Conservation (phyloP, 2,329 filamentous ascomycete genomes). For the Calycina marina region DNA sequence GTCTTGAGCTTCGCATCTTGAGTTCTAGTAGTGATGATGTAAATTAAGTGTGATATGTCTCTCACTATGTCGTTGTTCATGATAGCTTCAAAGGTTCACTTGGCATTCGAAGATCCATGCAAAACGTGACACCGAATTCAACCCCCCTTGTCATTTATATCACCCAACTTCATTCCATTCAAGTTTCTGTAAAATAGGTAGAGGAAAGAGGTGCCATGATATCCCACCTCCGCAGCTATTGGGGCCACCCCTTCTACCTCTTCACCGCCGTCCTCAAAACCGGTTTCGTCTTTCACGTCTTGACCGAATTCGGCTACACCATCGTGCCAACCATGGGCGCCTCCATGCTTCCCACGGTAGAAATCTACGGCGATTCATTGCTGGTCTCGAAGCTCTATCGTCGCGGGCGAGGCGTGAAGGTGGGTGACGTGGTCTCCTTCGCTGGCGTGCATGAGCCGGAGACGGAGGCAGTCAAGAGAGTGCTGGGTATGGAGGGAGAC, state of each 20-base stretch:
- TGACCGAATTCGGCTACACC: conserved; percentile 45
- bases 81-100: no score
- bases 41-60: no score
- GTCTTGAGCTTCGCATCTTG: conserved; percentile 16
- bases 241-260: conserved; percentile 26
- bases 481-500: conserved; percentile 33
- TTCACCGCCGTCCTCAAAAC: conserved; percentile 31
- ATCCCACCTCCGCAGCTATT: conserved; percentile 5
- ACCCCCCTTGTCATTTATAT: no score
- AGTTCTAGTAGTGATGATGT: no score
- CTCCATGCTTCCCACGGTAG: conserved; percentile 82
- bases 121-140: no score
- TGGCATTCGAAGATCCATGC: no score
- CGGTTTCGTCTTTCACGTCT: conserved; percentile 34
- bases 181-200: background rate
- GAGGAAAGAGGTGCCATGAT: conserved; percentile 5
- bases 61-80: no score
- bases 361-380: conserved; percentile 50
- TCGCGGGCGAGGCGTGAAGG: conserved; percentile 47
- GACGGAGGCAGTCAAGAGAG: conserved; percentile 55
- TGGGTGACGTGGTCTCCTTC: conserved; percentile 79
- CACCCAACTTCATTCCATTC: conserved; percentile 7
- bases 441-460: conserved; percentile 54
- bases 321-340: conserved; percentile 50
- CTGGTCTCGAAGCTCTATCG: conserved; percentile 54